Evolutionary conservation across 129 eudicot species (phyloP), one percentile per base, ranked within the genome.

Genomic region (Saposhnikovia divaricata): DNA sequence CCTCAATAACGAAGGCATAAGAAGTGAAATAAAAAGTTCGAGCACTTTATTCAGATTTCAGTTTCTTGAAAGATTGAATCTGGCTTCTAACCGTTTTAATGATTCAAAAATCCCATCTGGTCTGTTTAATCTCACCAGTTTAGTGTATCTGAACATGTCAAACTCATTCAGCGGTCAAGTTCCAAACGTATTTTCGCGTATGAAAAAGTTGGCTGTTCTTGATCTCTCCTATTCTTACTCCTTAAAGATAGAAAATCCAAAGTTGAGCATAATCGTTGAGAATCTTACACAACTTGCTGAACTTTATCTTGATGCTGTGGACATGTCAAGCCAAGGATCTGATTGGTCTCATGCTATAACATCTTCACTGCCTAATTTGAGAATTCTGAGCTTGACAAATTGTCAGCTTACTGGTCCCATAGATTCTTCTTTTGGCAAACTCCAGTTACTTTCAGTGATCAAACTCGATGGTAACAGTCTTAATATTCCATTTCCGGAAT

Each of bases 251-350:
- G 84, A 87, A 72, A 83, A 83, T 3, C 96, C 93, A 2, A 86
- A 81, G 78, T 57, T 93, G 43, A 53, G 57, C 9, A 79, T 16
- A n/a, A 80, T 93, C 27, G 72, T 93, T 69, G 83, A 77, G 65
- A 89, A 89, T 75, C 81, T 89, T 42, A 79, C 82, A 2, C 37
- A 27, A 44, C 84, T 93, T 7, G 80, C 47, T 70, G 82, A 78
- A 81, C 91, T 93, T 15, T 79, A 87, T 84, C 87, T 91, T 6
- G 92, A 89, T 81, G 39, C 40, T 15, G 93, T 89, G n/a, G 69
- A 84, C 50, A 68, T 88, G 21, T 87, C 96, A 13, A 74, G 87
- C 39, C 83, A 79, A 5, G 83, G 75, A 21, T 69, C 19, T 16
- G 81, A 81, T 1, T 91, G 95, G 98, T 16, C 86, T 63, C 79